Conservation (phyloP, 257 asterid genomes). For the Solanum tarijense region DNA sequence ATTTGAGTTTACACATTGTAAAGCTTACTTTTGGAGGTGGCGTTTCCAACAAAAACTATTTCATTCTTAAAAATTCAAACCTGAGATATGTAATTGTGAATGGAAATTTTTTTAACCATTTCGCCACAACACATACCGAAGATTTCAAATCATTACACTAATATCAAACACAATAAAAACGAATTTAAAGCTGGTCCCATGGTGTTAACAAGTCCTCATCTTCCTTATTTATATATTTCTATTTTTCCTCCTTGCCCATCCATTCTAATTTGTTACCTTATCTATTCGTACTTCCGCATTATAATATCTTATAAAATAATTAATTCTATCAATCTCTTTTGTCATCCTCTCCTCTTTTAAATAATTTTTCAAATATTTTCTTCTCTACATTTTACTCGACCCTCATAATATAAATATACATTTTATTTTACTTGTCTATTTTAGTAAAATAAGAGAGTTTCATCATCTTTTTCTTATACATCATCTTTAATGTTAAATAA, state of each 20-base stretch:
- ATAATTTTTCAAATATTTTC: not conserved
- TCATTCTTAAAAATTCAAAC: accelerated
- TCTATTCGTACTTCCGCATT: not conserved
- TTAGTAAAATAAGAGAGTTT: not conserved
- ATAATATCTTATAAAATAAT: not conserved
- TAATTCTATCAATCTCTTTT: not conserved
- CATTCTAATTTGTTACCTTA: not conserved
- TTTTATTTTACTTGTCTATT: not conserved
- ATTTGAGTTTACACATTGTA: not conserved
- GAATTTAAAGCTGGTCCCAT: not conserved
- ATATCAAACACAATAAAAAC: not conserved
- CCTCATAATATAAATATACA: not conserved
- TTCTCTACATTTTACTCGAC: not conserved
- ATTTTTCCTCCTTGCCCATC: not conserved
- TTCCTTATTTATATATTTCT: not conserved
- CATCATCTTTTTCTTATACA: not conserved
- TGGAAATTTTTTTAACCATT: accelerated
- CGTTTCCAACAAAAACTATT: not conserved
- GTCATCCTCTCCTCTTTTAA: not conserved
- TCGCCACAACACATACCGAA: not conserved
- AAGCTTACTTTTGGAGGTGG: accelerated
- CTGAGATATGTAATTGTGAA: not conserved
- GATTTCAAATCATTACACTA: not conserved
- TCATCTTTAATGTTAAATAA: not conserved
- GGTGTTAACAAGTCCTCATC: not conserved